Evolutionary conservation across 179 eudicot species (phyloP), one percentile per base, ranked within the genome.

Genomic region (Silene coronaria): DNA sequence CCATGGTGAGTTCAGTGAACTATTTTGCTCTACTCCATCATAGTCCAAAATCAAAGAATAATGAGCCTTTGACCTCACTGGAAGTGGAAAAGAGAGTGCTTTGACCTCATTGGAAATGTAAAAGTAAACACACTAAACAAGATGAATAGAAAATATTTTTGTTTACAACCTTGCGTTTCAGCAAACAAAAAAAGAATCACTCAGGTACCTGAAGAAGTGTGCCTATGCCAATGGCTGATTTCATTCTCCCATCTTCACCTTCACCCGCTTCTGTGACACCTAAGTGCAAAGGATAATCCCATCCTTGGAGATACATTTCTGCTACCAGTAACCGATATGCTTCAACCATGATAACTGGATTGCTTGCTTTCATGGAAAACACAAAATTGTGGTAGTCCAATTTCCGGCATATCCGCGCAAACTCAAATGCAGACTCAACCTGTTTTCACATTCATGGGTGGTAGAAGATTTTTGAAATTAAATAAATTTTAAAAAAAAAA

Each of bases 201-300:
- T 42, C 19, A 63, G 46, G 6, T 78, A 95, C 99, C 97, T 89
- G 97, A 78, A 95, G 99, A 89, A 95, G 99, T 78, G 99, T 90
- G 73, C 99, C 99, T 72, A 95, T 95, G 17, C 99, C 99, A 78
- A 95, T 95, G 16, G 99, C 94, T 74, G 99, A 95, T 82, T 95
- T 95, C 99, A 95, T 95, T 68, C 99, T 83, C 55, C 99, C 99
- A 85, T 95, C 99, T 82, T 95, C 98, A 80, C 97, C 99, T 79
- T 95, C 99, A 62, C 99, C 99, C 58, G 99, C 98, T 82, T 95
- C 98, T 27, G 98, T 95, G 72, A 95, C 98, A 81, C 98, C 98
- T 84, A 95, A 84, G 76, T 92, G 98, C 65, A 95, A 81, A 11
- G 97, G 99, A 78, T 95, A 95, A 78, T 95, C 96, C 99, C 99